A percentile compares a stretch with the other conserved stretches of the same genome.
Evolutionary conservation across 305 asterid species (phyloP).

Genomic region (Nicotiana rustica): DNA sequence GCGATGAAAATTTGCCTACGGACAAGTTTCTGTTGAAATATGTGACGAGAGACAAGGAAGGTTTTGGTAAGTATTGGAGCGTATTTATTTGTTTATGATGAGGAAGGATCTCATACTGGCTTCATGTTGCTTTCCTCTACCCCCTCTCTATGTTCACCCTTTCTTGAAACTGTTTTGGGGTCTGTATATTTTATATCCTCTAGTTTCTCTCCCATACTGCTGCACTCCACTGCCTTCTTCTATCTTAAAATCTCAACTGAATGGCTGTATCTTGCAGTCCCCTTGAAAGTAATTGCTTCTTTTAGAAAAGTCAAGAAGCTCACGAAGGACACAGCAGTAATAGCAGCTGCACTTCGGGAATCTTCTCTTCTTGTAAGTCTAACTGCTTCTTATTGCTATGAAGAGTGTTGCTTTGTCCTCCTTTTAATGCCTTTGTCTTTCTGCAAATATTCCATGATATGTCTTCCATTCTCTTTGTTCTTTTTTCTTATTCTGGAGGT

Average conservation of each 20-base stretch:
- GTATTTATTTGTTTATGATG: constrained; percentile 22
- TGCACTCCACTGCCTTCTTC: constrained; percentile 23
- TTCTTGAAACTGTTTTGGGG: neutral
- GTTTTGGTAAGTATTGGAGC: constrained; percentile 66
- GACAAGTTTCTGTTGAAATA: constrained; percentile 82
- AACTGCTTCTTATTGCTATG: constrained; percentile 29
- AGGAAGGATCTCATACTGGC: neutral
- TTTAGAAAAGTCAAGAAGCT: constrained; percentile 90
- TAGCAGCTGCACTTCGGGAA: constrained; percentile 80
- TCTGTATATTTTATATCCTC: neutral
- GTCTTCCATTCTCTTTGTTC: constrained; percentile 20
- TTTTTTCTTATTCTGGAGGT: constrained; percentile 60
- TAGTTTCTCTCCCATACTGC: neutral
- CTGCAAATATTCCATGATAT: constrained; percentile 22
- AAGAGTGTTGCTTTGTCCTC: constrained; percentile 24
- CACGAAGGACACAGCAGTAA: constrained; percentile 62
- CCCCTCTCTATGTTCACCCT: neutral
- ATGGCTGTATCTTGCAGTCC: constrained; percentile 69
- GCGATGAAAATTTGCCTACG: constrained; percentile 83
- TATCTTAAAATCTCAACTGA: constrained; percentile 38
- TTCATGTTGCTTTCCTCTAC: neutral
- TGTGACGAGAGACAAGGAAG: constrained; percentile 64
- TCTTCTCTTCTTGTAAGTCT: constrained; percentile 82
- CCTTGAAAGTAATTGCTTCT: constrained; percentile 84
- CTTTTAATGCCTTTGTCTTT: neutral